phyloP scores from a whole-genome alignment of 805 yeast genomes.

The Ogataea trehaloabstinens region DNA sequence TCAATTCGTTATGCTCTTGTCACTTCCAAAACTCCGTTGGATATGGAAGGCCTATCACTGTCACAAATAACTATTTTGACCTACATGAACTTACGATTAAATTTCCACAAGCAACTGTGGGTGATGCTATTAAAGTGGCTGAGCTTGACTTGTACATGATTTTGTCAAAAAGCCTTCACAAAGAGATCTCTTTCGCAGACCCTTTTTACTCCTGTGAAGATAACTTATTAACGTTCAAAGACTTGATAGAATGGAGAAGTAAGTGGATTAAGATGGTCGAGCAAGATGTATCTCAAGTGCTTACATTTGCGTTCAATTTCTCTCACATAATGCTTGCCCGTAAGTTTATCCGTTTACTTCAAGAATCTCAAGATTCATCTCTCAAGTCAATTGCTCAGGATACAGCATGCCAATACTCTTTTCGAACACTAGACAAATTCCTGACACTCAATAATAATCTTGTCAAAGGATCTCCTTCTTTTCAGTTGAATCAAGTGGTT shows the following conservation, averaged over 20 bases:
- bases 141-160: constrained; percentile 42
- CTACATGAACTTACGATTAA: constrained; percentile 43
- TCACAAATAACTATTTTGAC: constrained; percentile 38
- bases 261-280: constrained; percentile 45
- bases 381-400: constrained; percentile 21
- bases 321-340: constrained; percentile 42
- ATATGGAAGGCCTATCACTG: constrained; percentile 43
- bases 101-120: constrained; percentile 49
- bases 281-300: constrained; percentile 47
- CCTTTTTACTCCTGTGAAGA: constrained; percentile 5
- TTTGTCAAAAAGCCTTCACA: constrained; percentile 17
- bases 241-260: constrained; percentile 43
- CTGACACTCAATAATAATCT: constrained; percentile 42
- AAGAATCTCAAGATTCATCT: not conserved
- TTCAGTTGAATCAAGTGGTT: constrained; percentile 49
- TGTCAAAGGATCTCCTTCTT: constrained; percentile 55
- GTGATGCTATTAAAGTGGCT: constrained; percentile 54
- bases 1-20: constrained; percentile 50
- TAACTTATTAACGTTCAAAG: constrained; percentile 29
- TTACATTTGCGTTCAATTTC: constrained; percentile 48
- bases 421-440: constrained; percentile 44
- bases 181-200: constrained; percentile 4
- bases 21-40: constrained; percentile 53
- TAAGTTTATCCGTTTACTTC: constrained; percentile 28
- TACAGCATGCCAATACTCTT: constrained; percentile 44